Percentiles rank a stretch among this genome's conserved stretches.
These are phyloP conservation scores for Yarrowia sp. DNA, from an alignment of 805 yeast genomes.

Conservation along the genomic window DNA sequence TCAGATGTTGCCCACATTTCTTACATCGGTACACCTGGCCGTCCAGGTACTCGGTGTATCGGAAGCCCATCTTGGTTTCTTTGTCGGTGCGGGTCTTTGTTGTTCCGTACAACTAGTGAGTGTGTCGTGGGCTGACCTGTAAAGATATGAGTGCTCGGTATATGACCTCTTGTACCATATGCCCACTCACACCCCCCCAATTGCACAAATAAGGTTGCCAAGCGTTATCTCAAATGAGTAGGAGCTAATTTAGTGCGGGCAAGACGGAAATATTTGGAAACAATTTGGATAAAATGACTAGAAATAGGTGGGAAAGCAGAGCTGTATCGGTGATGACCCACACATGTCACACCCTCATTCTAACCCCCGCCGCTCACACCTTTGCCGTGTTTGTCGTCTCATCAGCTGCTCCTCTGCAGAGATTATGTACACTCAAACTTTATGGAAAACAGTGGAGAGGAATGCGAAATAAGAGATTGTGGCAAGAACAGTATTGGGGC, in stretches of 20 bases:
- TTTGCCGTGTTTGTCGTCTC: too few species aligned
- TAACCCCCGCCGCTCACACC: too few species aligned
- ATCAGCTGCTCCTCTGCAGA: not conserved
- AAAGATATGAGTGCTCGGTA: not conserved
- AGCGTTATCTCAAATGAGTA: slow-evolving; percentile 21
- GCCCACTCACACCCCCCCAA: not conserved
- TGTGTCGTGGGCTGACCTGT: not conserved
- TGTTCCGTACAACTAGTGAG: not conserved
- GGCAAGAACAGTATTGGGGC: too few species aligned
- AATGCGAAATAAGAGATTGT: not conserved
- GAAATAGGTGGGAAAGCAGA: not conserved
- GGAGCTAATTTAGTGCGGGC: not conserved
- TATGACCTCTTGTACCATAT: not conserved
- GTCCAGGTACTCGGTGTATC: slow-evolving; percentile 54
- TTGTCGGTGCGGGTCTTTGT: not conserved
- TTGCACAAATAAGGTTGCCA: not conserved
- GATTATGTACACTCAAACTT: slow-evolving; percentile 8
- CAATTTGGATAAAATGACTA: not conserved
- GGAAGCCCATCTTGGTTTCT: slow-evolving; percentile 55
- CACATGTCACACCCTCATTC: too few species aligned
- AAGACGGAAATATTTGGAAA: too few species aligned
- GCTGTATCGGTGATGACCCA: too few species aligned
- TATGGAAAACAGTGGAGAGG: not conserved
- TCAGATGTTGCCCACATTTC: slow-evolving; percentile 54
- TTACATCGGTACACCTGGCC: slow-evolving; percentile 52